Evolutionary conservation across 75 land plant species (phyloP).

Genomic region (Cunninghamia lanceolata): DNA sequence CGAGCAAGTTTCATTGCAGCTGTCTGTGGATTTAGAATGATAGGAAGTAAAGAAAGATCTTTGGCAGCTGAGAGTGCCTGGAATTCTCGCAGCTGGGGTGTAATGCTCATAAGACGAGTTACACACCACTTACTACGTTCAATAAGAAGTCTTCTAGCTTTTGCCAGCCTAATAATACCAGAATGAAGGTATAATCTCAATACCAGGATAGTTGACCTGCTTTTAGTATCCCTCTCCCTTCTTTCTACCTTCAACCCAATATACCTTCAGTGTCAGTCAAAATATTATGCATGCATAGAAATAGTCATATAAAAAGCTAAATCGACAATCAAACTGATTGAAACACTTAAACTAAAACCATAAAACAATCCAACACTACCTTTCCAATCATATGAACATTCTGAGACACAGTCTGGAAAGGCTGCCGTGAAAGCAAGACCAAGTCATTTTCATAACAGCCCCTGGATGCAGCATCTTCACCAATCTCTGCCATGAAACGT

Average conservation of each 20-base stretch:
- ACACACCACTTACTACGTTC: slow-evolving; percentile 89
- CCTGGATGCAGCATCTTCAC: slow-evolving; percentile 42
- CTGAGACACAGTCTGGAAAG: slow-evolving; percentile 42
- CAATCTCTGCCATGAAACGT: slow-evolving; percentile 61
- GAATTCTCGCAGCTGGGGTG: slow-evolving; percentile 92
- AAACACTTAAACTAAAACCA: not conserved
- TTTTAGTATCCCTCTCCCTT: slow-evolving; percentile 73
- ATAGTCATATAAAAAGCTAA: not conserved
- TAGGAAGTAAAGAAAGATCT: slow-evolving; percentile 62
- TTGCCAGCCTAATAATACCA: slow-evolving; percentile 55
- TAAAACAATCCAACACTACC: slow-evolving; percentile 34
- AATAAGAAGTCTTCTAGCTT: slow-evolving; percentile 56
- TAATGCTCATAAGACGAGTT: slow-evolving; percentile 77
- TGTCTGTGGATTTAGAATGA: slow-evolving; percentile 55
- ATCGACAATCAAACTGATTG: not conserved
- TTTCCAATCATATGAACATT: slow-evolving; percentile 82
- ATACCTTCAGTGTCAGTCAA: slow-evolving; percentile 8
- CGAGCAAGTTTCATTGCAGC: slow-evolving; percentile 5
- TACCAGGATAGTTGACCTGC: slow-evolving; percentile 39
- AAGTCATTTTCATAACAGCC: slow-evolving; percentile 74
- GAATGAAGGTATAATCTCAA: slow-evolving; percentile 61
- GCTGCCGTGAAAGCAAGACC: slow-evolving; percentile 72
- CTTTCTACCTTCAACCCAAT: slow-evolving; percentile 67
- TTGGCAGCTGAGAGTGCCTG: slow-evolving; percentile 84
- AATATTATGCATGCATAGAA: not conserved